phyloP scores from a whole-genome alignment of 208 protist genomes.

The Crithidia thermophila region DNA sequence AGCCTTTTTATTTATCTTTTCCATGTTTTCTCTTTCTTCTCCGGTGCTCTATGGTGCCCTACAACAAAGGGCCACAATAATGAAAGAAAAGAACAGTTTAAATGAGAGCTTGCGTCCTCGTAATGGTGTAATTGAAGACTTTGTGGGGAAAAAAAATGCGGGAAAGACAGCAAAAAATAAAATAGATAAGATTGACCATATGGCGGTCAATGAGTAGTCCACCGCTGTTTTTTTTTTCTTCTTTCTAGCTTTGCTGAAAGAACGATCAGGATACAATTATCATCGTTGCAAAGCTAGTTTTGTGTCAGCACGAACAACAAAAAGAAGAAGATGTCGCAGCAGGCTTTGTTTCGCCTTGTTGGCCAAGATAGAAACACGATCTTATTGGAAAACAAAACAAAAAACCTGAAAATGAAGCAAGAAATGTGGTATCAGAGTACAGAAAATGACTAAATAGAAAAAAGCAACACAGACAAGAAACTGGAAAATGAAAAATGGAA shows the following conservation, averaged over 20 bases:
- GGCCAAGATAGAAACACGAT: neutral
- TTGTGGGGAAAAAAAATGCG: too few species aligned
- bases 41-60: too few species aligned
- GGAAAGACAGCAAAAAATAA: too few species aligned
- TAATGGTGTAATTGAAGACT: too few species aligned
- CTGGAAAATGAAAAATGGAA: conserved; percentile 1
- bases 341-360: neutral
- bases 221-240: too few species aligned
- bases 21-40: conserved; percentile 21
- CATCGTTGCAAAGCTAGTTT: too few species aligned
- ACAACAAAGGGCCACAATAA: neutral
- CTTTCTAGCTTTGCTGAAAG: too few species aligned
- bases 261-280: too few species aligned
- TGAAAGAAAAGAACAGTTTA: neutral
- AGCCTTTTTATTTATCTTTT: conserved; percentile 8
- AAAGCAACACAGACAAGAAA: too few species aligned
- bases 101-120: too few species aligned
- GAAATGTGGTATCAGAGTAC: conserved; percentile 7
- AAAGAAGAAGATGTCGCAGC: neutral
- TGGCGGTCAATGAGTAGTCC: too few species aligned
- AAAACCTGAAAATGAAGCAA: conserved; percentile 1
- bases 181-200: too few species aligned
- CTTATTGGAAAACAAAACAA: neutral
- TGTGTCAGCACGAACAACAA: neutral
- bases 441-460: conserved; percentile 17